phyloP scores from a whole-genome alignment of 768 basidiomycete genomes.

The Crepidotus variabilis region DNA sequence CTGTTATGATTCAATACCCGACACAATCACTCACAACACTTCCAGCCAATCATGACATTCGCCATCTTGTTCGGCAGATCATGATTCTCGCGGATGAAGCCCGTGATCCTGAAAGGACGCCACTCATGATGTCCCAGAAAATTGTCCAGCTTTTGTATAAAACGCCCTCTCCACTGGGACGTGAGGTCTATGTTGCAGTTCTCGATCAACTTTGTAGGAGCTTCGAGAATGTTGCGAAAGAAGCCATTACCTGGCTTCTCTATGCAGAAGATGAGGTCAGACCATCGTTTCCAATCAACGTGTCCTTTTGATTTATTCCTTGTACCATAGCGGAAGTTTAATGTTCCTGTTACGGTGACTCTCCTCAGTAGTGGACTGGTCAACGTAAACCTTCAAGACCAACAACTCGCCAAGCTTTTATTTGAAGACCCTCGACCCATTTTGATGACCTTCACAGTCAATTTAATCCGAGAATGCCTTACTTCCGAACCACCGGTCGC shows the following conservation, averaged over 20 bases:
- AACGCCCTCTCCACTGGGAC: slow-evolving; percentile 76
- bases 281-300: slow-evolving; percentile 7
- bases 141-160: slow-evolving; percentile 95
- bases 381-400: slow-evolving; percentile 74
- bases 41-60: slow-evolving; percentile 83
- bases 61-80: slow-evolving; percentile 80
- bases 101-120: slow-evolving; percentile 77
- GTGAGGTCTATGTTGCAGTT: slow-evolving; percentile 90
- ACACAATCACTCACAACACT: slow-evolving; percentile 64
- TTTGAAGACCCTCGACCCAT: slow-evolving; percentile 73
- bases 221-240: slow-evolving; percentile 92
- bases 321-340: slow-evolving; percentile 80
- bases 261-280: slow-evolving; percentile 94
- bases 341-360: slow-evolving; percentile 89
- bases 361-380: slow-evolving; percentile 83
- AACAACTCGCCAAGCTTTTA: slow-evolving; percentile 84
- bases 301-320: slow-evolving; percentile 6
- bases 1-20: slow-evolving; percentile 71
- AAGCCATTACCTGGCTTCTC: slow-evolving; percentile 94
- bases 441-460: slow-evolving; percentile 77
- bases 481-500: slow-evolving; percentile 79
- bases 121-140: slow-evolving; percentile 92
- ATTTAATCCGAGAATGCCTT: slow-evolving; percentile 82
- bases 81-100: slow-evolving; percentile 79
- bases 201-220: slow-evolving; percentile 85